Percentiles rank a stretch among this genome's conserved stretches.
These are phyloP conservation scores for Inonotus hispidus DNA, from an alignment of 1,284 basidiomycete species.

Conservation along the genomic window DNA sequence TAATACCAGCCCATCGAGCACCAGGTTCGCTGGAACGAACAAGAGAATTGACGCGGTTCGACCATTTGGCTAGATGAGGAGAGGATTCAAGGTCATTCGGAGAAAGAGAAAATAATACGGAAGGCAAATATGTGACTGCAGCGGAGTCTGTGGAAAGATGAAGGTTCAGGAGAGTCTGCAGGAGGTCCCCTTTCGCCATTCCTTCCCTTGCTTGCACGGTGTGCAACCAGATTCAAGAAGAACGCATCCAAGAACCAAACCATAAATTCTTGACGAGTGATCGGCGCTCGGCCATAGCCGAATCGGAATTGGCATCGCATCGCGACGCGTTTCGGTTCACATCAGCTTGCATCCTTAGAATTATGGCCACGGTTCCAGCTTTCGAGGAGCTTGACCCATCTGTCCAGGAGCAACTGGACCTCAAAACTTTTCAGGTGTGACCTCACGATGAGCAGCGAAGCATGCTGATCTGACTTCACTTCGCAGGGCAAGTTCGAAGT, in stretches of 20 bases:
- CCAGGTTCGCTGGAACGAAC: conserved; percentile 68
- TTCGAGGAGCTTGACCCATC: conserved; percentile 41
- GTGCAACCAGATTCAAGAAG: background rate
- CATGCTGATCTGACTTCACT: background rate
- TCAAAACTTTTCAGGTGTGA: conserved; percentile 62
- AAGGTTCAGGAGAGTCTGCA: conserved; percentile 63
- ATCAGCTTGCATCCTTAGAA: too few species aligned
- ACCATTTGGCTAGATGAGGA: conserved; percentile 67
- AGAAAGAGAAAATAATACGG: conserved; percentile 48
- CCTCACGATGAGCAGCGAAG: background rate
- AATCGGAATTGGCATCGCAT: background rate
- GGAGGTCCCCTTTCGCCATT: conserved; percentile 34
- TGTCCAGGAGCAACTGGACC: conserved; percentile 57
- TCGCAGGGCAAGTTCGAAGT: conserved; percentile 84
- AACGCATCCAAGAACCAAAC: background rate
- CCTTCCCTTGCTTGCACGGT: background rate
- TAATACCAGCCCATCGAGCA: conserved; percentile 71
- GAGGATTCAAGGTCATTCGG: conserved; percentile 50
- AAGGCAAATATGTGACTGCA: conserved; percentile 51
- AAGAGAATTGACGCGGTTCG: conserved; percentile 58
- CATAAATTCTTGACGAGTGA: background rate
- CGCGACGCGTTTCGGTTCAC: background rate
- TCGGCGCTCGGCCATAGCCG: conserved; percentile 2
- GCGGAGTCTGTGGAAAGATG: conserved; percentile 64
- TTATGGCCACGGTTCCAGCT: conserved; percentile 1